Evolutionary conservation across 2,329 filamentous ascomycete species (phyloP), one percentile per base, ranked within the genome.

Genomic region (Canariomyces notabilis): DNA sequence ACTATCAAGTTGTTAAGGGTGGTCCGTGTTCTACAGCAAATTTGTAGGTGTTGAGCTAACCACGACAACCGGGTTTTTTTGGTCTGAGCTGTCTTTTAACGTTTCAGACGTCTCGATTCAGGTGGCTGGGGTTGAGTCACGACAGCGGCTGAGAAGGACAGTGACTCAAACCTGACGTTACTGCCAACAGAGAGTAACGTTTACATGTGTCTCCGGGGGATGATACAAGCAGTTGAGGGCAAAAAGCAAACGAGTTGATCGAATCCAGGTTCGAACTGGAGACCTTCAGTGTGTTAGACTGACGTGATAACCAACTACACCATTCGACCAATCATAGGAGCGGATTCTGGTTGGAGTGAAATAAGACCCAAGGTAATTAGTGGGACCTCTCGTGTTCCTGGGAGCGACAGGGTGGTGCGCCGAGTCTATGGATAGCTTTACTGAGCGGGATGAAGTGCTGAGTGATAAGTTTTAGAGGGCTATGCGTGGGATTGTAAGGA

Each of bases 281-380:
- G 55, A 58, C 57, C 56, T 61, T 61, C 55, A 58, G 58, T 61
- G 66, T 70, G n/a, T n/a, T 69, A 69, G 65, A 69, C 67, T 68
- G 64, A 69, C 62, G 67, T 69, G 67, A n/a, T n/a, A n/a, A n/a
- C 67, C 67, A 68, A 70, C 67, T 61, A 59, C 59, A 60, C 58
- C 57, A 61, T 52, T 23, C 35, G 34, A 45, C 42, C 46, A 33
- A 29, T 29, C 26, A 29, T 11, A 4, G 26, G 14, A 29, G 26
- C 9, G 26, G 9, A 29, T 29, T 6, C 14, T 29, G 26, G 4
- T 3, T 12, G 14, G 7, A 29, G 14, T 4, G 9, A 29, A 9
- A 6, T 9, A 29, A 26, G 22, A 11, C 22, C 6, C 22, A 11
- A 11, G 6, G 22, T 6, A 11, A 26, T 6, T 6, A 26, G 22